Evolutionary conservation across 1,139 yeast species (phyloP).

Genomic region (Kodamaea arcana): DNA sequence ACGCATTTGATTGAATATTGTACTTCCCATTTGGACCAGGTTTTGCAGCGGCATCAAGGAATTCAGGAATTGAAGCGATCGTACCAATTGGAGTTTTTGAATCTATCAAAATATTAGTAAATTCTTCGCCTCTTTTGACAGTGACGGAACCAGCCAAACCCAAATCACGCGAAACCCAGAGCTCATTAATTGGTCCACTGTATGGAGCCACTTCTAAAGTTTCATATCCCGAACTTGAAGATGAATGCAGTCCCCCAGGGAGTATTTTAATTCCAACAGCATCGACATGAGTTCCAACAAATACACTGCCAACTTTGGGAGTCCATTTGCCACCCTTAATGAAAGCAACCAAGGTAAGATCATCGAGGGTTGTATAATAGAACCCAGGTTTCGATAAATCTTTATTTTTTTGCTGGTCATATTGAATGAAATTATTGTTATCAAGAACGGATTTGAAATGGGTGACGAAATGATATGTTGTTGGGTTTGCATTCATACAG

Average conservation of each 20-base stretch:
- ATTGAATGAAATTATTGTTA: constrained; percentile 24
- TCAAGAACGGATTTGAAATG: constrained; percentile 24
- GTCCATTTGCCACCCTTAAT: constrained; percentile 39
- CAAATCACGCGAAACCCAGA: constrained; percentile 45
- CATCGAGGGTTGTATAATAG: constrained; percentile 35
- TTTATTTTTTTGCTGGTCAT: constrained; percentile 1
- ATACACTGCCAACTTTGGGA: constrained; percentile 35
- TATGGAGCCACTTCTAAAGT: constrained; percentile 43
- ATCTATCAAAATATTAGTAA: constrained; percentile 26
- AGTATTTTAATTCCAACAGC: constrained; percentile 38
- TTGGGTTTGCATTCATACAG: constrained; percentile 39
- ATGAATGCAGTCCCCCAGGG: constrained; percentile 24
- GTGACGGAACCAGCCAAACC: constrained; percentile 45
- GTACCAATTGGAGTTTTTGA: constrained; percentile 23
- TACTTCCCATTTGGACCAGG: constrained; percentile 34
- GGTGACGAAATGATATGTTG: constrained; percentile 38
- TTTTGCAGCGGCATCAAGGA: constrained; percentile 31
- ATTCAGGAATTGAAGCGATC: constrained; percentile 39
- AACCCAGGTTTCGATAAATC: constrained; percentile 10
- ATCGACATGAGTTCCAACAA: constrained; percentile 43
- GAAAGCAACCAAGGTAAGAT: constrained; percentile 37
- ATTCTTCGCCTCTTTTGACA: constrained; percentile 22
- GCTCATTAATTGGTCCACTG: constrained; percentile 32
- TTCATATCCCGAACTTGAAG: constrained; percentile 28
- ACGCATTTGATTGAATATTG: constrained; percentile 39